phyloP scores from a whole-genome alignment of 83 land plant species.

The Picea mariana region DNA sequence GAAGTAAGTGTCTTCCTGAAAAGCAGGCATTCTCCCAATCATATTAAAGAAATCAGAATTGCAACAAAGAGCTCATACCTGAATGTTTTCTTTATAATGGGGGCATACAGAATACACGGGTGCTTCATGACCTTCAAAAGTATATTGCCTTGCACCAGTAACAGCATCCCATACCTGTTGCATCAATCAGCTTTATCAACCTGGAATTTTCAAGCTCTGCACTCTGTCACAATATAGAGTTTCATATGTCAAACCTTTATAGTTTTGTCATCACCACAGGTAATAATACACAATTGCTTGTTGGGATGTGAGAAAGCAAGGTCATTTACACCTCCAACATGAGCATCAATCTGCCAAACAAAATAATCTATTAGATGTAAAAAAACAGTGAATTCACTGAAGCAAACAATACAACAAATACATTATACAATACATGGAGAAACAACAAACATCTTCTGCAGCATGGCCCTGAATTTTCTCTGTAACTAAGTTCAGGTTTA shows the following conservation, averaged over 20 bases:
- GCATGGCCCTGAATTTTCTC: not conserved
- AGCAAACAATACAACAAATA: no score
- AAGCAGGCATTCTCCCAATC: not conserved
- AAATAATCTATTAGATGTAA: not conserved
- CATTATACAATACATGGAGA: no score
- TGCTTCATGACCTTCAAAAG: slow-evolving; percentile 93
- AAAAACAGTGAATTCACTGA: not conserved
- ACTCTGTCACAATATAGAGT: not conserved
- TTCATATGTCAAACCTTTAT: slow-evolving; percentile 65
- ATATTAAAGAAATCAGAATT: slow-evolving; percentile 4
- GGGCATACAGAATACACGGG: slow-evolving; percentile 93
- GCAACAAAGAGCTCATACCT: slow-evolving; percentile 38
- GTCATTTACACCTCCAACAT: slow-evolving; percentile 92
- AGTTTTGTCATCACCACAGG: slow-evolving; percentile 96
- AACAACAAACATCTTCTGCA: not conserved
- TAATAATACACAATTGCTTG: slow-evolving; percentile 70
- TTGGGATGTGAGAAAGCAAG: slow-evolving; percentile 90
- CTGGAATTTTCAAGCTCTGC: not conserved
- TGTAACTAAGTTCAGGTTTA: not conserved
- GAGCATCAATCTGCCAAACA: slow-evolving; percentile 88
- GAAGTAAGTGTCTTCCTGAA: slow-evolving; percentile 27
- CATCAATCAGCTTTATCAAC: not conserved
- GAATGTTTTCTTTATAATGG: slow-evolving; percentile 93
- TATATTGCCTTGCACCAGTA: slow-evolving; percentile 60
- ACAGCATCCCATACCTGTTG: slow-evolving; percentile 89